Evolutionary conservation across 108 stramenopile genomes (phyloP).

Genomic region (Licmophora abbreviata): DNA sequence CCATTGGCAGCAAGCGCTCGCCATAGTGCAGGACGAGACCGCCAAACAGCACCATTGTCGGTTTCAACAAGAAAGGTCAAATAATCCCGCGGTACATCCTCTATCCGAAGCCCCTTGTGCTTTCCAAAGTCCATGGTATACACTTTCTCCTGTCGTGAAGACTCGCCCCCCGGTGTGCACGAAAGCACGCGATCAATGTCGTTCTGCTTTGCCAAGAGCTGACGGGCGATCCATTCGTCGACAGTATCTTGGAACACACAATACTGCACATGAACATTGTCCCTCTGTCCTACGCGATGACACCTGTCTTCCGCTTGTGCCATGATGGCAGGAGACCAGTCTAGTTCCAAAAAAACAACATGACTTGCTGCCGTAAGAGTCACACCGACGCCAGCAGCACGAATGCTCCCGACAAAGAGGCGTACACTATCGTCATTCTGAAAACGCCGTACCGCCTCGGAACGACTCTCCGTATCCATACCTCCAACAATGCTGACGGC

Average conservation of each 20-base stretch:
- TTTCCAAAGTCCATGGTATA: constrained; percentile 25
- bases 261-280: constrained; percentile 13
- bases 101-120: constrained; percentile 7
- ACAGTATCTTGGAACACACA: constrained; percentile 19
- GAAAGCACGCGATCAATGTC: constrained; percentile 1
- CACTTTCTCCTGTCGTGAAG: background rate
- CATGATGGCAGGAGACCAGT: constrained; percentile 26
- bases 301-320: constrained; percentile 29
- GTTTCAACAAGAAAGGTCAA: background rate
- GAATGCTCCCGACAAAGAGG: constrained; percentile 17
- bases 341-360: constrained; percentile 28
- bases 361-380: constrained; percentile 23
- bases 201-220: constrained; percentile 11
- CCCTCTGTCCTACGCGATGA: constrained; percentile 24
- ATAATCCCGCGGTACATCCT: constrained; percentile 9
- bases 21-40: constrained; percentile 8
- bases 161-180: constrained; percentile 4
- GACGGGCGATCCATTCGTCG: constrained; percentile 19
- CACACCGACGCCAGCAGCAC: constrained; percentile 21
- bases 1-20: constrained; percentile 4
- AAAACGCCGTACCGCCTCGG: constrained; percentile 11
- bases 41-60: constrained; percentile 9
- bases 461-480: constrained; percentile 4
- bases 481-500: constrained; percentile 19
- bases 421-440: constrained; percentile 7